Percentiles rank a stretch among this genome's conserved stretches.
phyloP scores from a whole-genome alignment of 352 stramenopile genomes.

The Phytophthora cryptogea region DNA sequence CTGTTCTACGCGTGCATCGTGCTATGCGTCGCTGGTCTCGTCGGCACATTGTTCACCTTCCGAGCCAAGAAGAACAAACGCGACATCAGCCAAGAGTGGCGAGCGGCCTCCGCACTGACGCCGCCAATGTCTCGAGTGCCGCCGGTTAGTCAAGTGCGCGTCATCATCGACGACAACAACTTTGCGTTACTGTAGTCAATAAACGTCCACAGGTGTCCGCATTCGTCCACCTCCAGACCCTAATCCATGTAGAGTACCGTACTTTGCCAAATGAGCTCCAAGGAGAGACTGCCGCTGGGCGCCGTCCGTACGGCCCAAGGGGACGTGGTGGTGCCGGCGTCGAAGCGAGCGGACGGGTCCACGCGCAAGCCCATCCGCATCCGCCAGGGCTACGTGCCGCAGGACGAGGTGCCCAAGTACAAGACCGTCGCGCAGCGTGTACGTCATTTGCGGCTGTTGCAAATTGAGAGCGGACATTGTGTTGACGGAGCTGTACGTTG shows the following conservation, averaged over 20 bases:
- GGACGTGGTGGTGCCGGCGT: constrained; percentile 68
- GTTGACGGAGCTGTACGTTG: constrained; percentile 7
- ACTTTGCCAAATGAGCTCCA: constrained; percentile 8
- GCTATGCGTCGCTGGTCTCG: constrained; percentile 31
- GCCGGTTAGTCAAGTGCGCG: constrained; percentile 18
- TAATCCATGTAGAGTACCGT: background rate
- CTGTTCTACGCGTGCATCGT: constrained; percentile 44
- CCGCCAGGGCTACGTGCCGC: constrained; percentile 77
- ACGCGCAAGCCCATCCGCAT: constrained; percentile 82
- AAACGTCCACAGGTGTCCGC: background rate
- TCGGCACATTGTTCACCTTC: constrained; percentile 20
- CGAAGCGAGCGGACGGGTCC: constrained; percentile 67
- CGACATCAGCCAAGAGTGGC: constrained; percentile 15
- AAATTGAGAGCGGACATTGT: background rate
- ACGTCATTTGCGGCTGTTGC: constrained; percentile 9
- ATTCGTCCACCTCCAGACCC: too few relatives aligned
- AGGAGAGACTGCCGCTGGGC: constrained; percentile 51
- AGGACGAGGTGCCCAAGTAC: constrained; percentile 85
- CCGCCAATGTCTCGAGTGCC: constrained; percentile 1
- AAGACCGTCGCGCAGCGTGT: constrained; percentile 72
- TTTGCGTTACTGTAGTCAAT: constrained; percentile 27
- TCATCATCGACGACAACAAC: constrained; percentile 26
- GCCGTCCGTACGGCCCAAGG: constrained; percentile 67
- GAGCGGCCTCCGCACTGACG: background rate
- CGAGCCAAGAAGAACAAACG: constrained; percentile 21